Evolutionary conservation across 306 rosid genomes (phyloP), one percentile per base, ranked within the genome.

Genomic region (Macrotyloma uniflorum): DNA sequence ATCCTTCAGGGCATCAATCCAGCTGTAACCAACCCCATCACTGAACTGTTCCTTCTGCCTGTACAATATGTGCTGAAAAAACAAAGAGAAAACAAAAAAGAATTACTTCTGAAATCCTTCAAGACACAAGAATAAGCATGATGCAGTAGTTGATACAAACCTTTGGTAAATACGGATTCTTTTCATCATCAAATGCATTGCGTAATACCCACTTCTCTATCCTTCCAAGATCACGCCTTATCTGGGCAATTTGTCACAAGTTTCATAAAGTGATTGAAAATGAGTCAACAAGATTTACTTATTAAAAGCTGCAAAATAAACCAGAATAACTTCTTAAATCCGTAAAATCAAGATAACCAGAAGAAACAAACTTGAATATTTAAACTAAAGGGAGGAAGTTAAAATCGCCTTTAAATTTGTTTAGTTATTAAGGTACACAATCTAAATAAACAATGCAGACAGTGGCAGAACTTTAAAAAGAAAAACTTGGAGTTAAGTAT

Each of bases 21-120:
- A 95, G 84, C 96, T 91, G 88, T 95, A 95, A 49, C 99, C 99
- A 4, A 95, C 99, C 47, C 99, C 99, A 54, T 95, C 98, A 71
- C 98, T 95, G 82, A 95, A 95, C 80, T 95, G 99, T 82, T 95
- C 99, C 89, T 95, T 95, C 86, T 95, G 99, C 87, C 98, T 80
- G 87, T 95, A 91, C 72, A 95, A 58, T 81, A 93, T 95, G 93
- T 93, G 93, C 97, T 95, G 24, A 46, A 43, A 70, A 61, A 23
- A 63, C 12, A 24, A 8, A 36, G 36, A 32, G 8, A 19, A 40
- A 38, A 2, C 13, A 38, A 38, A 38, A 14, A 24, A 61, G 20
- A 49, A 61, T 16, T 20, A 46, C 30, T 58, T 69, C 53, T 63
- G 63, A 43, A 59, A 78, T 14, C 32, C 75, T 35, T 16, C 14